A percentile compares a stretch with the other conserved stretches of the same genome.
These are phyloP conservation scores for Thymus quinquecostatus DNA, from an alignment of 257 asterid genomes.

Conservation along the genomic window DNA sequence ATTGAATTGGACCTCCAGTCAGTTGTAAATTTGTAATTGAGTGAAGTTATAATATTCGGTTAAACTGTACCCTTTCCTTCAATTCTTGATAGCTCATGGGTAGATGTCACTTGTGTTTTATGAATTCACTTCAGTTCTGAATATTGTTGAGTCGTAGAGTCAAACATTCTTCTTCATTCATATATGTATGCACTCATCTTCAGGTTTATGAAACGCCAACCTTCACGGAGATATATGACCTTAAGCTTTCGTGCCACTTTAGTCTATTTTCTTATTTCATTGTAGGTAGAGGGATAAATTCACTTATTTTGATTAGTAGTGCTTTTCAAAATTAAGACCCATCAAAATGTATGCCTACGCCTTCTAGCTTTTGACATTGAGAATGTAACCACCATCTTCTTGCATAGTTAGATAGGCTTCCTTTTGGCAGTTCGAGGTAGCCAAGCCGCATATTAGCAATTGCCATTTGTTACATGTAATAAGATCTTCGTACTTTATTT, in stretches of 20 bases:
- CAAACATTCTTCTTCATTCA: neutral
- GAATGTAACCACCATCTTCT: neutral
- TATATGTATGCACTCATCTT: too few relatives aligned
- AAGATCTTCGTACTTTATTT: constrained; percentile 7
- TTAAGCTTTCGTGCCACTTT: neutral
- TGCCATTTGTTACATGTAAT: constrained; percentile 7
- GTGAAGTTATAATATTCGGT: constrained; percentile 4
- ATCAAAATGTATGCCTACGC: neutral
- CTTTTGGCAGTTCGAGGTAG: neutral
- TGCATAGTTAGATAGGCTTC: neutral
- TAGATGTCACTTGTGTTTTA: neutral
- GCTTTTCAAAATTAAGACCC: neutral
- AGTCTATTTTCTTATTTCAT: neutral
- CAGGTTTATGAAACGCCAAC: neutral
- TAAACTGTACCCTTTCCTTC: neutral
- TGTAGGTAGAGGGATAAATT: neutral
- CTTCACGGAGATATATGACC: neutral
- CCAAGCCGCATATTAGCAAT: neutral
- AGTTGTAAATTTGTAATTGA: neutral
- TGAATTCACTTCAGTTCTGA: neutral
- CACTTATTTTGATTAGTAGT: neutral
- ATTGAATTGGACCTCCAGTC: neutral
- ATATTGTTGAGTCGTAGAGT: neutral
- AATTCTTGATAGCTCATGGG: neutral
- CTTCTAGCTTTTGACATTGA: neutral